Evolutionary conservation across 1,284 basidiomycete genomes (phyloP).

Genomic region (Malassezia nana): DNA sequence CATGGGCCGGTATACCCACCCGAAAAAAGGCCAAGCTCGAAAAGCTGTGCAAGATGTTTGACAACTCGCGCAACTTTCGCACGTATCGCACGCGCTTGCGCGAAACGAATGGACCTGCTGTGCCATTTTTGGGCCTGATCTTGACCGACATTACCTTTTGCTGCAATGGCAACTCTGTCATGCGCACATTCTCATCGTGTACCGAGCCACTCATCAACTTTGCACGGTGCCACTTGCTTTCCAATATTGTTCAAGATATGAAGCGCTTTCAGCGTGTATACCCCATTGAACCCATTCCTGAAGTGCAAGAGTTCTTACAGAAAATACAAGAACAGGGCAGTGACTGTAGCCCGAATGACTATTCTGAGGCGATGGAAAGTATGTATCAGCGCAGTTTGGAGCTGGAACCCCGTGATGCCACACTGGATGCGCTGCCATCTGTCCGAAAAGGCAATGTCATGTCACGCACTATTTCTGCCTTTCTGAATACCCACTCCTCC

Average conservation of each 20-base stretch:
- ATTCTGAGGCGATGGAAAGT: slow-evolving; percentile 31
- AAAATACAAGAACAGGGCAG: slow-evolving; percentile 26
- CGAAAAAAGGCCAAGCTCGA: slow-evolving; percentile 77
- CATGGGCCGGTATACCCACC: slow-evolving; percentile 63
- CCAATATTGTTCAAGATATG: slow-evolving; percentile 59
- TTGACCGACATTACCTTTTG: slow-evolving; percentile 90
- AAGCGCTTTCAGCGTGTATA: slow-evolving; percentile 78
- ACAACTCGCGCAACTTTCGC: slow-evolving; percentile 80
- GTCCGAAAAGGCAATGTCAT: background rate
- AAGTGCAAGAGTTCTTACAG: slow-evolving; percentile 66
- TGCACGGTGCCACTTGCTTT: slow-evolving; percentile 55
- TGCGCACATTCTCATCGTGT: slow-evolving; percentile 58
- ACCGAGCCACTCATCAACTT: slow-evolving; percentile 81
- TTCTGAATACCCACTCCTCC: background rate
- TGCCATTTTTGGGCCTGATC: slow-evolving; percentile 59
- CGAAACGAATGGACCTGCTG: slow-evolving; percentile 28
- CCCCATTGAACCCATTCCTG: slow-evolving; percentile 68
- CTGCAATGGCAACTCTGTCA: slow-evolving; percentile 80
- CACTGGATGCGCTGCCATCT: background rate
- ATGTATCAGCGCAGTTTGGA: slow-evolving; percentile 42
- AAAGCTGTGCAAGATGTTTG: slow-evolving; percentile 68
- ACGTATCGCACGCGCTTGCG: slow-evolving; percentile 71
- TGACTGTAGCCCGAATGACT: slow-evolving; percentile 11
- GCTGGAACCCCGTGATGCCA: slow-evolving; percentile 38
- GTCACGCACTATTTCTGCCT: background rate